These are phyloP conservation scores for Saccharomycopsis hybrid DNA, from an alignment of 1,139 yeast genomes.

Conservation along the genomic window DNA sequence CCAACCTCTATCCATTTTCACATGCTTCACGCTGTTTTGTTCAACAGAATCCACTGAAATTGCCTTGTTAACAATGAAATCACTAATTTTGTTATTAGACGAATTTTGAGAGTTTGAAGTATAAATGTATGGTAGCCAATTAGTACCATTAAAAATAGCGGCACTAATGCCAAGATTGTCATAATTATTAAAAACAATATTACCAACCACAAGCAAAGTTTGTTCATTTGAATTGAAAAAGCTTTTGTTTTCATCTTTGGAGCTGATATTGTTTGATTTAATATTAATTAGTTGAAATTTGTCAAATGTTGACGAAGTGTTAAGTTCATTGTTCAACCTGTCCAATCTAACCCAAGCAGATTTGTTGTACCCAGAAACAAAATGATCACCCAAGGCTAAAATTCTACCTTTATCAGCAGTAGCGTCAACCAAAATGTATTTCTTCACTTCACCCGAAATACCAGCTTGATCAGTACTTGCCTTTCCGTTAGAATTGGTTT, in stretches of 20 bases:
- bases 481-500: not conserved
- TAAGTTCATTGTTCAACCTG: slow-evolving; percentile 23
- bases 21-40: slow-evolving; percentile 12
- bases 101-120: slow-evolving; percentile 29
- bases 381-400: slow-evolving; percentile 49
- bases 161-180: slow-evolving; percentile 52
- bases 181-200: slow-evolving; percentile 41
- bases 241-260: not conserved
- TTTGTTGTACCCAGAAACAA: slow-evolving; percentile 46
- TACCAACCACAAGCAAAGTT: slow-evolving; percentile 59
- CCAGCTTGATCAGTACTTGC: slow-evolving; percentile 19
- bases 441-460: slow-evolving; percentile 38
- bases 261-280: slow-evolving; percentile 30
- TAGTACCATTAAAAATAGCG: slow-evolving; percentile 61
- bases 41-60: slow-evolving; percentile 28
- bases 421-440: slow-evolving; percentile 45
- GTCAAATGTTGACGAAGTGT: slow-evolving; percentile 30
- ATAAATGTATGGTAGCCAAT: slow-evolving; percentile 66
- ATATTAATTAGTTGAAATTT: slow-evolving; percentile 37
- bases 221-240: slow-evolving; percentile 32
- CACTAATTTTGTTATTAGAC: slow-evolving; percentile 21
- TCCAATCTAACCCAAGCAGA: slow-evolving; percentile 35
- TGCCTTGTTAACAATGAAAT: slow-evolving; percentile 33
- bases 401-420: slow-evolving; percentile 40
- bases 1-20: slow-evolving; percentile 50